A percentile compares a stretch with the other conserved stretches of the same genome.
Evolutionary conservation across 257 asterid species (phyloP).

Genomic region (Verbascum thapsus): DNA sequence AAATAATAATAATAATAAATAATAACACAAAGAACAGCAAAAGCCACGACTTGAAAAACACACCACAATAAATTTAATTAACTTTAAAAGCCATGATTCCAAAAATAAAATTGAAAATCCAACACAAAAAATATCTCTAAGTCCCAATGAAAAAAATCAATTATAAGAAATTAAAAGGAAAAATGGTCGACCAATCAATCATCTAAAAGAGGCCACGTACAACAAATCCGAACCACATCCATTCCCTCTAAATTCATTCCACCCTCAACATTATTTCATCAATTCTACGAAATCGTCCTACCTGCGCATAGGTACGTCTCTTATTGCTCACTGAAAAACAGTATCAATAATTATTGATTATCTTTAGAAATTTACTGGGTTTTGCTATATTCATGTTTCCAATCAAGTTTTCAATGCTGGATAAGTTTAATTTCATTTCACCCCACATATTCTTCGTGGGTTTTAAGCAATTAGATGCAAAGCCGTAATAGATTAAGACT

Average conservation of each 20-base stretch:
- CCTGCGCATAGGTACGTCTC: constrained; percentile 38
- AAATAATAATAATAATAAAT: not conserved
- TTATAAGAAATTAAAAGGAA: constrained; percentile 23
- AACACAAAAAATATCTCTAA: constrained; percentile 27
- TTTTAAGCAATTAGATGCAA: constrained; percentile 6
- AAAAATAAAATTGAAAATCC: not conserved
- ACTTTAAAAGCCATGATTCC: constrained; percentile 11
- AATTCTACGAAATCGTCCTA: constrained; percentile 23
- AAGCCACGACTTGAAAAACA: not conserved
- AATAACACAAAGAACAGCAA: not conserved
- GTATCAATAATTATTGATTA: not conserved
- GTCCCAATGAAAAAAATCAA: constrained; percentile 19
- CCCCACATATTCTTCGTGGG: constrained; percentile 24
- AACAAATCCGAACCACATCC: constrained; percentile 58
- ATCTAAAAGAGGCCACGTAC: constrained; percentile 56
- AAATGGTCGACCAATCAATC: constrained; percentile 36
- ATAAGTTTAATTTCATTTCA: constrained; percentile 18
- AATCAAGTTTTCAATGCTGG: constrained; percentile 21
- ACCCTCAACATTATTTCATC: constrained; percentile 17
- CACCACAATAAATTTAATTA: not conserved
- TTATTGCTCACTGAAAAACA: not conserved
- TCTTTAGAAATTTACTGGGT: not conserved
- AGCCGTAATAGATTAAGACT: not conserved
- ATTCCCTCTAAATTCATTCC: constrained; percentile 48
- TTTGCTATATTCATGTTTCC: constrained; percentile 1